Conservation (phyloP, 257 asterid species). For the Solanum bulbocastanum region DNA sequence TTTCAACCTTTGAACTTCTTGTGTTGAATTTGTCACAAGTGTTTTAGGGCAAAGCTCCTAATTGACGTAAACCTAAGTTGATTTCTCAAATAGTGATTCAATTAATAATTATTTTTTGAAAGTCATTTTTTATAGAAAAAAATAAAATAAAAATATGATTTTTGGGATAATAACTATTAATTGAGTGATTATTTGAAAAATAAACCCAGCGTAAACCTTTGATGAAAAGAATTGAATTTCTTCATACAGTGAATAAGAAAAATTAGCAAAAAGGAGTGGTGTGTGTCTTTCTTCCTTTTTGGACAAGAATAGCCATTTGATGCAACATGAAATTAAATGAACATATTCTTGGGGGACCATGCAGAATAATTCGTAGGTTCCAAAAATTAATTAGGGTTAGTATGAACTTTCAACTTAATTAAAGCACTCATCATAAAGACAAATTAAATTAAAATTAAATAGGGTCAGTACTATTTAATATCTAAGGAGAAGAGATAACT, state of each 20-base stretch:
- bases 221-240: background rate
- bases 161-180: background rate
- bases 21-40: background rate
- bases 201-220: background rate
- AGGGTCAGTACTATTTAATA: background rate
- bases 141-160: too few relatives aligned
- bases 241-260: background rate
- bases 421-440: background rate
- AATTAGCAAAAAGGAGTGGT: background rate
- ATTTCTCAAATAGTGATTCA: background rate
- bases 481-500: background rate
- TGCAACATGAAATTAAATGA: background rate
- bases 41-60: background rate
- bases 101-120: background rate
- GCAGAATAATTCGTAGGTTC: background rate
- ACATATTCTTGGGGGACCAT: background rate
- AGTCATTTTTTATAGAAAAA: too few relatives aligned
- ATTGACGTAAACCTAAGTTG: background rate
- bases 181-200: background rate
- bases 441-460: background rate
- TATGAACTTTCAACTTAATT: background rate
- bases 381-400: background rate
- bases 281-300: background rate
- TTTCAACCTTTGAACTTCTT: background rate
- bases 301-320: background rate